Evolutionary conservation across 2,329 filamentous ascomycete genomes (phyloP), one percentile per base, ranked within the genome.

Genomic region (Cadophora malorum): DNA sequence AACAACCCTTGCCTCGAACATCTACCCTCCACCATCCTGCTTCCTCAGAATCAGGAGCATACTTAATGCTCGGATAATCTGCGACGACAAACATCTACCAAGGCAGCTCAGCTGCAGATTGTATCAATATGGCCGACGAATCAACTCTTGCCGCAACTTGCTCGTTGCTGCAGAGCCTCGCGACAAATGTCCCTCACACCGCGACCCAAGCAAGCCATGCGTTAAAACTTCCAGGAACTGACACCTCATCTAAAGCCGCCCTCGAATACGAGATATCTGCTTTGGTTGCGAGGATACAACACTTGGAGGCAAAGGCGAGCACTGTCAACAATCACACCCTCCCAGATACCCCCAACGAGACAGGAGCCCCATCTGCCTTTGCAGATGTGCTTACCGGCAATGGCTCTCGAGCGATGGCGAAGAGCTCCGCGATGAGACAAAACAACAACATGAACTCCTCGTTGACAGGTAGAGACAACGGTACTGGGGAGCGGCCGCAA

Each of bases 181-280:
- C 85, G 68, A 77, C 70, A 38, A 74, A 68, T 62, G 63, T 71
- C n/a, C 66, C 72, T 52, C 72, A 70, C 38, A 25, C 69, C 14
- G 63, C 70, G n/a, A 59, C 67, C 28, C 66, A 72, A 50, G 67
- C 67, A 52, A 70, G 64, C 47, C 72, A 72, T 55, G 71, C 67
- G 72, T 84, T 95, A 76, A 86, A 85, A 70, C 85, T 98, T 28
- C 94, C 95, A 16, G 96, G 96, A 67, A 85, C 88, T 67, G 86
- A 93, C 68, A 91, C 87, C 55, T 81, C 88, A 45, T 91, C 91
- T 73, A 98, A 98, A 82, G 85, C 87, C 73, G 86, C 86, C 38
- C 87, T 98, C 69, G 94, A 98, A 81, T 85, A 86, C 69, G 95
- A 98, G 81, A 86, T 99, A 67, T 87, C 90, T 62, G 90, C 92